Percentiles rank a stretch among this genome's conserved stretches.
phyloP scores from a whole-genome alignment of 495 filamentous ascomycete species.

The Podospora anserina region DNA sequence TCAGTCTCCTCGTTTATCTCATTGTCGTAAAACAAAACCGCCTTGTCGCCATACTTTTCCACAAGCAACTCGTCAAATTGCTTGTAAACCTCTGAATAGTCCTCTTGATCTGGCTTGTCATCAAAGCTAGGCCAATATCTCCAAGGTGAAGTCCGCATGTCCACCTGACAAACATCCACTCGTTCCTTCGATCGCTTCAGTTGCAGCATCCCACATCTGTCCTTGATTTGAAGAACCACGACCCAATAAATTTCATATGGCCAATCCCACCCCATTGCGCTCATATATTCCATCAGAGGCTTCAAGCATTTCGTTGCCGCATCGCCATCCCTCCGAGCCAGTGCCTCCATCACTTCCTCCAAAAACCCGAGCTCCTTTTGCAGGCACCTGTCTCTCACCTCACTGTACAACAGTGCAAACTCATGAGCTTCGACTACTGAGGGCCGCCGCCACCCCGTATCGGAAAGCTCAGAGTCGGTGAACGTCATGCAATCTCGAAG shows the following conservation, averaged over 20 bases:
- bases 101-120: background rate
- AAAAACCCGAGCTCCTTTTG: background rate
- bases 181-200: background rate
- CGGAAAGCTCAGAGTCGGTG: background rate
- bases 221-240: background rate
- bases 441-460: background rate
- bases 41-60: slow-evolving; percentile 39
- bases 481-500: background rate
- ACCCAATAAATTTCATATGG: background rate
- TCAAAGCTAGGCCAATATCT: background rate
- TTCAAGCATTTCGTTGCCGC: background rate
- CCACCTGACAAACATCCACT: background rate
- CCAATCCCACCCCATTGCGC: background rate
- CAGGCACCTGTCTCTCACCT: background rate
- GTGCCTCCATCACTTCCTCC: background rate
- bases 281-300: background rate
- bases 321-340: background rate
- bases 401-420: background rate
- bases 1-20: background rate
- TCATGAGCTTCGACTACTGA: background rate
- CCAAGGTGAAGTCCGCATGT: background rate
- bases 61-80: slow-evolving; percentile 39
- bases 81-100: background rate
- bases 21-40: background rate
- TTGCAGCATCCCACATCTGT: slow-evolving; percentile 2